Base-by-base conservation (phyloP, 345 rosid genomes). In the Hibiscus mutabilis region DNA sequence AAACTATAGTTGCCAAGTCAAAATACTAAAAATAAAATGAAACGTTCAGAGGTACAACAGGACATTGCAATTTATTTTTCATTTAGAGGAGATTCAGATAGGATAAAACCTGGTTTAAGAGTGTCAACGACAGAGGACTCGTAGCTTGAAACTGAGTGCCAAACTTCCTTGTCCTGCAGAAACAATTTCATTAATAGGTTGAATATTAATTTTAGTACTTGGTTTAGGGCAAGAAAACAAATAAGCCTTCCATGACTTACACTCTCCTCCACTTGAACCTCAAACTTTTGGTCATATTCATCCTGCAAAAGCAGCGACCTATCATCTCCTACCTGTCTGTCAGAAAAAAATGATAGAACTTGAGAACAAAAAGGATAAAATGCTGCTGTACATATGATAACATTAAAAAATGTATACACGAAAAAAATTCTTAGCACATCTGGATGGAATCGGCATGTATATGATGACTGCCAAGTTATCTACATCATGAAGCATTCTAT, bases 121-220 rank as follows among this genome's bases (percentile, higher is more conserved):
- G 25, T 56, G 72, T 31, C 19, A 22, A 31, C 52, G 57, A 56
- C 19, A 70, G 64, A 59, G n/a, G 79, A 84, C 93, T 88, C 80
- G 84, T 92, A 62, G 60, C 72, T 75, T 75, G 82, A 73, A 72
- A 60, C 80, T 72, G 86, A 80, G 75, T 66, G 78, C 65, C 59
- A 83, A 75, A 75, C 79, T 80, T 76, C 87, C 70, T 79, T 83
- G 69, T 70, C 77, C 96, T 90, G 89, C 84, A 79, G 33, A 73
- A 77, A 46, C 33, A 79, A 76, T 33, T 42, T 66, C 56, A 31
- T 18, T 8, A 9, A 59, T 79, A 27, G 79, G 66, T 69, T 59
- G 57, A 55, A 51, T 67, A 64, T 56, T 35, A 44, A 59, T 58
- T 13, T 18, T 29, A 73, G 60, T 59, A 42, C 25, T 18, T 15